Percentiles rank a stretch among this genome's conserved stretches.
Evolutionary conservation across 345 rosid species (phyloP).

Genomic region (Camelina hispida): DNA sequence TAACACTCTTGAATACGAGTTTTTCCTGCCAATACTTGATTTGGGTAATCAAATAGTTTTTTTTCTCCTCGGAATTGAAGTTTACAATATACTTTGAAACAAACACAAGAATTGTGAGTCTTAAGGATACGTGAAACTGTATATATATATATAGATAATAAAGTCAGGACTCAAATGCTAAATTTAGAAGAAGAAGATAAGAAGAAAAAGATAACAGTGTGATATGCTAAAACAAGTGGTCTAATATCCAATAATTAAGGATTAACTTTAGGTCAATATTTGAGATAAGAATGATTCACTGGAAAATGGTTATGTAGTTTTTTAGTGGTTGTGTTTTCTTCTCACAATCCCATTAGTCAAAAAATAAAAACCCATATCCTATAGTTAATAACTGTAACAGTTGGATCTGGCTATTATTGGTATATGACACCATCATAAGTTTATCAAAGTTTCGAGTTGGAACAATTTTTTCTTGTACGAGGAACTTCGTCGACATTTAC

Average conservation of each 20-base stretch:
- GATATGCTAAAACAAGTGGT: slow-evolving; percentile 33
- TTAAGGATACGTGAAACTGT: background rate
- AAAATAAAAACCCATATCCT: background rate
- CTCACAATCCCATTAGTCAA: background rate
- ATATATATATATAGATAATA: slow-evolving; percentile 16
- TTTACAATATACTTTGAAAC: slow-evolving; percentile 11
- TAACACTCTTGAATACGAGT: background rate
- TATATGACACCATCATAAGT: background rate
- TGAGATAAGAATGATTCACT: slow-evolving; percentile 32
- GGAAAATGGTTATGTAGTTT: background rate
- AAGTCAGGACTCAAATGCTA: slow-evolving; percentile 6
- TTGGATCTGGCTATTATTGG: slow-evolving; percentile 20
- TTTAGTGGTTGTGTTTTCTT: slow-evolving; percentile 32
- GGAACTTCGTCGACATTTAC: background rate
- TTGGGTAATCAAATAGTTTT: background rate
- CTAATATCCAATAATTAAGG: slow-evolving; percentile 28
- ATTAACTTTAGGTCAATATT: slow-evolving; percentile 16
- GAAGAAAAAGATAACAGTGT: slow-evolving; percentile 7
- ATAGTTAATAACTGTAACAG: slow-evolving; percentile 28
- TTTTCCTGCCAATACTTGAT: background rate
- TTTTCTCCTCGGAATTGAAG: background rate
- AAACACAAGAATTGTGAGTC: background rate
- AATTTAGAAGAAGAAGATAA: slow-evolving; percentile 17
- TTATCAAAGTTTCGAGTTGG: background rate
- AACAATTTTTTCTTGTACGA: background rate